Base-by-base conservation (phyloP, 2,329 filamentous ascomycete genomes). In the Claviceps sp. region DNA sequence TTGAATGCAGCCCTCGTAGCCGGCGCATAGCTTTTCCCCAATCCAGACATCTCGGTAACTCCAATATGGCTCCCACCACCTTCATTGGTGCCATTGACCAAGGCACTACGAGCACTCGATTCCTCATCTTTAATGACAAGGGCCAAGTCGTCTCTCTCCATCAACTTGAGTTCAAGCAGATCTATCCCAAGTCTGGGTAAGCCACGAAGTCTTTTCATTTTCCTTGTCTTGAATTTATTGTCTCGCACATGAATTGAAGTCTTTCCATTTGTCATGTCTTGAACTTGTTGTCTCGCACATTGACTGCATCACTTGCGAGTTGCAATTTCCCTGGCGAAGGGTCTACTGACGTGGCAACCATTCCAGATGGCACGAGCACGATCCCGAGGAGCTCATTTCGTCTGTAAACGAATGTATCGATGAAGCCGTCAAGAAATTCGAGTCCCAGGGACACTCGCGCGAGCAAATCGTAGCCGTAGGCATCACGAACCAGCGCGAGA, bases 401-500 rank as follows among this genome's bases (percentile, higher is more conserved):
- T 86, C 86, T 1, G 85, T 89, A 24, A 78, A 86, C 61, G 73
- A 75, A 57, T 93, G 87, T 67, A 88, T 93, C 57, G 84, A 89
- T 59, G 78, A 80, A 54, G 85, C 85, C 2, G 80, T 85, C 48
- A 75, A 81, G 58, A 70, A 77, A 6, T 91, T 91, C 66, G 70
- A 84, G 52, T 75, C 78, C 20, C 72, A 80, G 55, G 87, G 87
- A 46, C 78, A 89, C 67, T 76, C 76, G 45, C 74, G 76, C 56
- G 72, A 75, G 50, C 81, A 87, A 61, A 87, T 93, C 64, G 82
- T 78, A 64, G 79, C 85, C 8, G 75, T 91, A 56, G 87, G 87
- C 49, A 85, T 93, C 64, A 89, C 87, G 58, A 90, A 88, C 67
- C 87, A 93, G 71, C 78, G 87, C 63, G 87, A 93, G 68, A 91